A percentile compares a stretch with the other conserved stretches of the same genome.
Conservation (phyloP, 2,329 filamentous ascomycete species). For the Calycina herbarum region DNA sequence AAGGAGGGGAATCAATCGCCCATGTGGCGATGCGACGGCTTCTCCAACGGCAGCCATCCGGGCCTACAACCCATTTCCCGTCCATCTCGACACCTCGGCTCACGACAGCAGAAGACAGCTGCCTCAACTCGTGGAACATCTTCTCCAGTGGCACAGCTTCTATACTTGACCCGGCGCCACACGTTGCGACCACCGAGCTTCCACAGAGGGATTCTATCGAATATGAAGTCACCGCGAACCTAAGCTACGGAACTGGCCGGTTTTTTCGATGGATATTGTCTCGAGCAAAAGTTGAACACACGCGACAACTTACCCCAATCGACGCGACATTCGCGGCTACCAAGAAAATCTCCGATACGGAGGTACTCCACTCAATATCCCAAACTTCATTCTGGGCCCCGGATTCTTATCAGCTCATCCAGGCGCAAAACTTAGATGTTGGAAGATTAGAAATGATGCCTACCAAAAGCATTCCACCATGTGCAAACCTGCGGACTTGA, state of each 20-base stretch:
- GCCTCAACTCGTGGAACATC: constrained; percentile 1
- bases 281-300: neutral
- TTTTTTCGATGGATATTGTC: neutral
- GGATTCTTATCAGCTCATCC: neutral
- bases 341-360: neutral
- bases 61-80: neutral
- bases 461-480: neutral
- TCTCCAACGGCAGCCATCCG: constrained; percentile 2
- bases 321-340: neutral
- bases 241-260: too few relatives aligned
- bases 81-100: neutral
- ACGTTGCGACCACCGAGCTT: neutral
- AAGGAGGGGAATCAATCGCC: neutral
- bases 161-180: neutral
- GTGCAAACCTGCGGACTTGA: constrained; percentile 1
- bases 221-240: too few relatives aligned
- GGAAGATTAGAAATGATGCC: neutral
- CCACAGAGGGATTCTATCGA: neutral
- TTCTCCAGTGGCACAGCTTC: neutral
- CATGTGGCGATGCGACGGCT: neutral
- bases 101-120: constrained; percentile 4
- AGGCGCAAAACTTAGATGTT: neutral
- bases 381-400: neutral
- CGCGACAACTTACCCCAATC: neutral
- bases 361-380: neutral